phyloP scores from a whole-genome alignment of 202 grass and related monocot genomes.

The Setaria viridis region DNA sequence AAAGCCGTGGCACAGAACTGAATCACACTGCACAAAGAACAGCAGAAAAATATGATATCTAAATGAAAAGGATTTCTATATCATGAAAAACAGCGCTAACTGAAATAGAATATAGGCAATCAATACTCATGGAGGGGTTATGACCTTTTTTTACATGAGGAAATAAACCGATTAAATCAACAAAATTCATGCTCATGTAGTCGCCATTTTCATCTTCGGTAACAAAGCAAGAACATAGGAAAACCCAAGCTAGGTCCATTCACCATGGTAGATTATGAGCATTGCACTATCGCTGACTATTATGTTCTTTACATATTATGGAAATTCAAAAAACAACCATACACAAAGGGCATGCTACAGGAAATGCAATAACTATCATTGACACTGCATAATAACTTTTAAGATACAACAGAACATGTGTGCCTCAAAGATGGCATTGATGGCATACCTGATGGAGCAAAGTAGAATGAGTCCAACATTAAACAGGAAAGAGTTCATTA shows the following conservation, averaged over 20 bases:
- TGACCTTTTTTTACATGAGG: not conserved
- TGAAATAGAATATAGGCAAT: not conserved
- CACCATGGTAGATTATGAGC: slow-evolving; percentile 5
- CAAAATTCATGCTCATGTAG: slow-evolving; percentile 5
- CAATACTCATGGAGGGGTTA: not conserved
- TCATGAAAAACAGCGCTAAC: not conserved
- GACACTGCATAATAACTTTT: not conserved
- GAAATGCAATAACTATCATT: not conserved
- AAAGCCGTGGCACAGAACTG: slow-evolving; percentile 97
- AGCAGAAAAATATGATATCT: not conserved
- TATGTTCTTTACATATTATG: not conserved
- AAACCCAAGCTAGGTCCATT: slow-evolving; percentile 12
- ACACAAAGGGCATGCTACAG: not conserved
- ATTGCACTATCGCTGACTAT: slow-evolving; percentile 20
- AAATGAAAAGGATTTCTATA: not conserved
- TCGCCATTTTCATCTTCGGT: slow-evolving; percentile 32
- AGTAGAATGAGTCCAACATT: slow-evolving; percentile 37
- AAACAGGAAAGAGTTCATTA: slow-evolving; percentile 40
- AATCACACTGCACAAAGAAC: slow-evolving; percentile 81
- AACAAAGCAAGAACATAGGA: not conserved
- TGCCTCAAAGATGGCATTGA: slow-evolving; percentile 2
- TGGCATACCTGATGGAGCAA: slow-evolving; percentile 29
- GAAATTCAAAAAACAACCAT: not conserved
- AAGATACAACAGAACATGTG: slow-evolving; percentile 13
- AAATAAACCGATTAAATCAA: not conserved